phyloP scores from a whole-genome alignment of 805 yeast genomes.

The Jamesozyma hellenica region DNA sequence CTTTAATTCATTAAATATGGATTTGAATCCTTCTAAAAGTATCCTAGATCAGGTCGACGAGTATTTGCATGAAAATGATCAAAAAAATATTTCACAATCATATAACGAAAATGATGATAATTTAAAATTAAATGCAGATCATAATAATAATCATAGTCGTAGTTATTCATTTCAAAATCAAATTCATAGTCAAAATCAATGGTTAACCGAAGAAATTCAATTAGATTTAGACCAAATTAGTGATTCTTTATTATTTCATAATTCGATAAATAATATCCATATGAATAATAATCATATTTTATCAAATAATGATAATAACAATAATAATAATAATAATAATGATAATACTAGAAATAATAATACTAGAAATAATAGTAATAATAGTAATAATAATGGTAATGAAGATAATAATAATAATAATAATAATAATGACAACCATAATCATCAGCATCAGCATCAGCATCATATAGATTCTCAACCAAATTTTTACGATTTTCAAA shows the following conservation, averaged over 20 bases:
- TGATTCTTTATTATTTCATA: constrained; percentile 2
- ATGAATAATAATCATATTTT: background rate
- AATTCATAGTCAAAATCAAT: background rate
- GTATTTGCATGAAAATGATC: constrained; percentile 9
- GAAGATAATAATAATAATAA: background rate
- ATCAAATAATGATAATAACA: background rate
- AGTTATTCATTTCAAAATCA: background rate
- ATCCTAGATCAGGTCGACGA: constrained; percentile 26
- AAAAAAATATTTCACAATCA: background rate
- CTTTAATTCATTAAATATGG: constrained; percentile 4
- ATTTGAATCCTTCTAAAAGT: constrained; percentile 15
- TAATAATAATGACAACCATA: background rate
- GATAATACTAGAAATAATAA: background rate
- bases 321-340: background rate
- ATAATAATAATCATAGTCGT: background rate
- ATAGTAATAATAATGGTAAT: background rate
- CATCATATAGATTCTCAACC: background rate
- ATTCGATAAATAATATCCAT: background rate
- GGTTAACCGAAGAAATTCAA: constrained; percentile 7
- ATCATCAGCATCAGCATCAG: background rate
- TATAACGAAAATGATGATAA: background rate
- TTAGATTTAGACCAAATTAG: constrained; percentile 8
- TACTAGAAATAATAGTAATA: background rate
- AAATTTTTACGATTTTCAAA: background rate
- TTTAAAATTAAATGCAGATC: background rate